Conservation (phyloP, 208 protist species). For the Phytomonas francai region DNA sequence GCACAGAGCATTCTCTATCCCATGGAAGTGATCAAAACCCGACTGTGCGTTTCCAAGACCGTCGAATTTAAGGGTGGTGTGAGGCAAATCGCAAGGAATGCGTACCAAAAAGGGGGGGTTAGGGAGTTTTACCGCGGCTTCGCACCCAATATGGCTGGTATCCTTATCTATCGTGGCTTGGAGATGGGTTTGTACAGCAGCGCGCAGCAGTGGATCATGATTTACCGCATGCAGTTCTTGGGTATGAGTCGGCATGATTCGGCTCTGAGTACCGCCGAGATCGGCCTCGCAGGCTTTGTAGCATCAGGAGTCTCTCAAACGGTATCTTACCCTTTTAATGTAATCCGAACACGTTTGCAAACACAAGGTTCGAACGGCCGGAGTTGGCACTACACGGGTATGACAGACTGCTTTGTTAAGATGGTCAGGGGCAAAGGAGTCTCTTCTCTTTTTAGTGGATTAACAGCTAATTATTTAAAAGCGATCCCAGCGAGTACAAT, state of each 20-base stretch:
- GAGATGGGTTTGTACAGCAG: conserved; percentile 87
- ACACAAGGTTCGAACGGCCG: conserved; percentile 85
- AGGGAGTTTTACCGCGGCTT: conserved; percentile 81
- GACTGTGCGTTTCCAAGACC: conserved; percentile 64
- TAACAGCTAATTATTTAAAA: conserved; percentile 88
- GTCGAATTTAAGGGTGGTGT: conserved; percentile 69
- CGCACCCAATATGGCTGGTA: conserved; percentile 79
- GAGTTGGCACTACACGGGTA: conserved; percentile 64
- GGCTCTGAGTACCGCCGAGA: conserved; percentile 51
- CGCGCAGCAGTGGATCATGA: conserved; percentile 79
- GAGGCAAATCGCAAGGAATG: conserved; percentile 34
- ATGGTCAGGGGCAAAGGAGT: conserved; percentile 72
- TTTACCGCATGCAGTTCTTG: conserved; percentile 66
- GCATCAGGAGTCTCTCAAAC: conserved; percentile 82
- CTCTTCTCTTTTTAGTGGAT: conserved; percentile 73
- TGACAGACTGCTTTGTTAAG: conserved; percentile 84
- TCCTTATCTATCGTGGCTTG: conserved; percentile 79
- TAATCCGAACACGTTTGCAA: conserved; percentile 85
- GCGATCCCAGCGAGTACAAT: conserved; percentile 73
- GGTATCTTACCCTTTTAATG: conserved; percentile 85
- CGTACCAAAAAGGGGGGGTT: conserved; percentile 63
- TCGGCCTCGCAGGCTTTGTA: conserved; percentile 65
- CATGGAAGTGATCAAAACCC: conserved; percentile 89
- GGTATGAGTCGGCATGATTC: conserved; percentile 62
- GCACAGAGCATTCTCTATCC: conserved; percentile 85